Evolutionary conservation across 148 eudicot species (phyloP), one percentile per base, ranked within the genome.

Genomic region (Heliamphora exappendiculata): DNA sequence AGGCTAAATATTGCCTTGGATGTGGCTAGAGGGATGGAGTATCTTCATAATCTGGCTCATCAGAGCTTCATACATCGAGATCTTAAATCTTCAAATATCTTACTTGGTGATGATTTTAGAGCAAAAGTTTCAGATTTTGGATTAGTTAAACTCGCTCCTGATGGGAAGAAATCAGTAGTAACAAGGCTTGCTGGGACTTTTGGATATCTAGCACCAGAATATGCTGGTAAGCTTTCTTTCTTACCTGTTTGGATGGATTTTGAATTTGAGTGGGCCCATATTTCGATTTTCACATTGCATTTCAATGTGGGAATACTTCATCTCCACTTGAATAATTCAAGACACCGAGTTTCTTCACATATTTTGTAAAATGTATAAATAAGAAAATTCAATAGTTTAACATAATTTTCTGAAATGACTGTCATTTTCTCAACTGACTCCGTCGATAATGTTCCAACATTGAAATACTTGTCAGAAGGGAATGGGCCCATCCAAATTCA

Each of bases 51-150:
- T 81, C 76, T 96, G 13, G 97, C 94, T 51, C 99, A 96, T 74
- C 97, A 90, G 78, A 93, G 98, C 82, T 96, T 96, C 86, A 88
- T 96, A 71, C 99, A 96, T 64, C 78, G 99, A 66, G 99, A 96
- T 81, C 98, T 96, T 31, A 96, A 96, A 72, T 85, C 99, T 33
- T 96, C 99, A 16, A 96, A 96, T 76, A 87, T 96, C 50, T 87
- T 96, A 62, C 94, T 96, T 47, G 97, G 94, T 24, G 99, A 96
- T 81, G 99, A 96, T 84, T 96, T 85, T 81, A 86, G 83, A 79
- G 99, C 99, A 0, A 96, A 96, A 81, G 87, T 96, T 66, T 86
- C 99, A 7, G 99, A 96, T 78, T 96, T 96, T 80, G 99, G 99
- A 62, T 84, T 96, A 36, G 99, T 96, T 34, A 96, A 96, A 86